These are phyloP conservation scores for Aquilaria agallochum DNA, from an alignment of 441 rosid genomes.

Conservation along the genomic window DNA sequence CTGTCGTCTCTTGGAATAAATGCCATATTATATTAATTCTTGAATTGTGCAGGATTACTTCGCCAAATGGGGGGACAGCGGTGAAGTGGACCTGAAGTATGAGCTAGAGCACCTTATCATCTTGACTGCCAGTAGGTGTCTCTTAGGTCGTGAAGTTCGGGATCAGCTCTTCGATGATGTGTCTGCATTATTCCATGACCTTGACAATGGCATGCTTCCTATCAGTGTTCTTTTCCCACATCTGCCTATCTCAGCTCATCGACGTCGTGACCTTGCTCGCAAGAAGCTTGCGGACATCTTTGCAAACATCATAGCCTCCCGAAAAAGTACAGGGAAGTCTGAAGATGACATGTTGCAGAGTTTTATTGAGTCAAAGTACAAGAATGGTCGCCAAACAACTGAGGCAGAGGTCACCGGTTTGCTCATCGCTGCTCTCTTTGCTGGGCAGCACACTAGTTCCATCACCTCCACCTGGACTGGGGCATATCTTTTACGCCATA, in stretches of 20 bases:
- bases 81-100: conserved; percentile 86
- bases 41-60: conserved; percentile 65
- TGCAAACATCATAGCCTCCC: conserved; percentile 71
- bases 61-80: conserved; percentile 95
- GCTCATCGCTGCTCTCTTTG: conserved; percentile 98
- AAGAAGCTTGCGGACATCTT: conserved; percentile 80
- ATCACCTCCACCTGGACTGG: conserved; percentile 99
- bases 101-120: conserved; percentile 97
- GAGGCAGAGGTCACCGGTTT: conserved; percentile 91
- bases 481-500: conserved; percentile 72
- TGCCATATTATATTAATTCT: conserved; percentile 6
- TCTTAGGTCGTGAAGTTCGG: conserved; percentile 92
- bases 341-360: conserved; percentile 96
- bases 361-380: conserved; percentile 97
- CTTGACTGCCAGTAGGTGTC: conserved; percentile 98
- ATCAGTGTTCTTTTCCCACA: conserved; percentile 94
- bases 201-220: conserved; percentile 98
- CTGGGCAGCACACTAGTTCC: conserved; percentile 99
- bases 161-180: conserved; percentile 97
- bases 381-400: conserved; percentile 84
- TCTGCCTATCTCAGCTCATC: conserved; percentile 95
- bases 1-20: too few relatives aligned
- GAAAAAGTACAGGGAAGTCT: conserved; percentile 59
- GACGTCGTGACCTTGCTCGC: conserved; percentile 87
- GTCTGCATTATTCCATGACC: conserved; percentile 92